Percentiles rank a stretch among this genome's conserved stretches.
These are phyloP conservation scores for Colletotrichum lini DNA, from an alignment of 2,329 filamentous ascomycete genomes.

Conservation along the genomic window DNA sequence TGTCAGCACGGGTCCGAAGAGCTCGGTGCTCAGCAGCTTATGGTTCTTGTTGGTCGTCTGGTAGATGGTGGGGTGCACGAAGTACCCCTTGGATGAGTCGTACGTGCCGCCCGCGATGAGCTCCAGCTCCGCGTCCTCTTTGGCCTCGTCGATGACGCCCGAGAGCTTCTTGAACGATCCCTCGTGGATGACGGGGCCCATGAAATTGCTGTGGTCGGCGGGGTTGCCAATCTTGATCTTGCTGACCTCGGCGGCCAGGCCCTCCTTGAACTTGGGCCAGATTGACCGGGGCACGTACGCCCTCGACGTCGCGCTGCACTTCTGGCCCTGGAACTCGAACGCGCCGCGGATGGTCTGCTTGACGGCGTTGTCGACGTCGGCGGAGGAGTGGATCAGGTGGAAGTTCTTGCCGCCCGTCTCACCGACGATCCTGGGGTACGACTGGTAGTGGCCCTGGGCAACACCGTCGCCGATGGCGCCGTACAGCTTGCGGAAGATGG, in stretches of 20 bases:
- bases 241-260: constrained; percentile 77
- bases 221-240: constrained; percentile 80
- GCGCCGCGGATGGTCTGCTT: constrained; percentile 88
- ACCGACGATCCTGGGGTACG: constrained; percentile 90
- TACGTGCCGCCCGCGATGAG: constrained; percentile 83
- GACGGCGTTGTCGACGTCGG: constrained; percentile 83
- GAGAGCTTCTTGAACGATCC: constrained; percentile 85
- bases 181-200: constrained; percentile 89
- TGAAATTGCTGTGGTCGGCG: constrained; percentile 81
- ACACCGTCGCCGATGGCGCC: constrained; percentile 87
- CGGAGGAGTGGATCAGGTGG: constrained; percentile 84
- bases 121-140: constrained; percentile 79
- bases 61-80: constrained; percentile 88
- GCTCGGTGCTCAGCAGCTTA: constrained; percentile 81
- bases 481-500: constrained; percentile 90
- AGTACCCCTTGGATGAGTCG: constrained; percentile 85
- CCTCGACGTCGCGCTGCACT: constrained; percentile 89
- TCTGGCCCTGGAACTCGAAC: constrained; percentile 93
- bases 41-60: constrained; percentile 80
- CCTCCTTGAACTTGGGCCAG: constrained; percentile 79
- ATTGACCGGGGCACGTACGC: constrained; percentile 83
- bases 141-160: constrained; percentile 84
- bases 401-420: constrained; percentile 97
- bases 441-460: constrained; percentile 83
- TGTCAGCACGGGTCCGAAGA: constrained; percentile 85